Base-by-base conservation (phyloP, 2,329 filamentous ascomycete genomes). In the Achaetomium macrosporum region DNA sequence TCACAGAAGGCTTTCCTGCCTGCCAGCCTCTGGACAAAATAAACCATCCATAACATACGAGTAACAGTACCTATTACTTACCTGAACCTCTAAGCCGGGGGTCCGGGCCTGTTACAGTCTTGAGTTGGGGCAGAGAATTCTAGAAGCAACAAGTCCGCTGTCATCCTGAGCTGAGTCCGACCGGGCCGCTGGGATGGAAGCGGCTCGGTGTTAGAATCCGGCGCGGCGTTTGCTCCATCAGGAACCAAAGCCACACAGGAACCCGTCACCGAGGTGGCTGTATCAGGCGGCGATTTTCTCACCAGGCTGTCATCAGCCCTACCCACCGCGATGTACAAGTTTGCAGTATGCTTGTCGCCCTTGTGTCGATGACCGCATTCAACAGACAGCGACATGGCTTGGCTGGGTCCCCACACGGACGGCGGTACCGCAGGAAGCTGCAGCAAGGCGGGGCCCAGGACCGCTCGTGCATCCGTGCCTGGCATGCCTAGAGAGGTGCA, bases 381-480 rank as follows among this genome's bases (percentile, higher is more conserved):
- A 40, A 13, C 49, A 36, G 42, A 19, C 37, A 47, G n/a, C 12
- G 40, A 15, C 39, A 37, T 37, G 43, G 44, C 50, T 42, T 20
- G 25, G 35, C 17, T 33, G 20, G 19, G 42, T 47, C 37, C 13
- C 50, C 44, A 48, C 44, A 40, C 40, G 40, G 33, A 20, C 37
- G 44, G 44, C 44, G 44, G 19, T 43, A 44, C 29, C 39, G 30
- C n/a, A n/a, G n/a, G 44, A 31, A 19, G 42, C 44, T 50, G 51
- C 51, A 42, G 46, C 30, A 31, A 20, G 46, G 51, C 51, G 50
- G 50, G 50, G 44, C 39, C n/a, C 37, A 49, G 51, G 51, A 50
- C 51, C 51, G 51, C 51, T 54, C 46, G 2, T 46, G 51, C 47
- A 54, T 50, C 51, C 19, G 40, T 43, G 45, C 50, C 44, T 53